Base-by-base conservation (phyloP, 306 rosid genomes). In the Sesbania bispinosa region DNA sequence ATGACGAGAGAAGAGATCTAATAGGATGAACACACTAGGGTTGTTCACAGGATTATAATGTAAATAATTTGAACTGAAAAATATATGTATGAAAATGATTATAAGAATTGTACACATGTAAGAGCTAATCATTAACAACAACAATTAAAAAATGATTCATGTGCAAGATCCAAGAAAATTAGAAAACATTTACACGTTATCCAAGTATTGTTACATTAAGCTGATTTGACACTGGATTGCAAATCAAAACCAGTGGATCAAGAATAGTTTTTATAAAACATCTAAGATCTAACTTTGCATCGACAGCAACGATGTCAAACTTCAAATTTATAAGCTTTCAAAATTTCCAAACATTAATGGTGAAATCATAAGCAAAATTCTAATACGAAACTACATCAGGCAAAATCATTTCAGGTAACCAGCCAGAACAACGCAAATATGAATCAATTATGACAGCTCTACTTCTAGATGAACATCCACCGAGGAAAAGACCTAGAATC, bases 401-500 rank as follows among this genome's bases (percentile, higher is more conserved):
- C 47, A 50, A 46, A 60, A 39, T 46, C 71, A 62, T 29, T 55
- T 16, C 30, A 52, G 35, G 54, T 57, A 65, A 57, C 62, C 46
- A 29, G 24, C 69, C 48, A 61, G 20, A 54, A 21, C 58, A 46
- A 55, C 68, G 63, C 42, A 18, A 46, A 51, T 36, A 39, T 51
- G 33, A 71, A 71, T 48, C 64, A 60, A 43, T 20, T 42, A 38
- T 23, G 46, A 50, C 48, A 39, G 51, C 9, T 64, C 58, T 58
- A 13, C 29, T 51, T 57, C 33, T 52, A 42, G 10, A 81, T 67
- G 27, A 60, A 66, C 58, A 72, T 50, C 59, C 68, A 6, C 30
- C 55, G 50, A 46, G 43, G 48, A 24, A 20, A 71, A 72, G 67
- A 65, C 59, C 69, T 51, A 35, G 35, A 71, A 66, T 77, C 71